A percentile compares a stretch with the other conserved stretches of the same genome.
Evolutionary conservation across 179 eudicot species (phyloP).

Genomic region (Beta corolliflora): DNA sequence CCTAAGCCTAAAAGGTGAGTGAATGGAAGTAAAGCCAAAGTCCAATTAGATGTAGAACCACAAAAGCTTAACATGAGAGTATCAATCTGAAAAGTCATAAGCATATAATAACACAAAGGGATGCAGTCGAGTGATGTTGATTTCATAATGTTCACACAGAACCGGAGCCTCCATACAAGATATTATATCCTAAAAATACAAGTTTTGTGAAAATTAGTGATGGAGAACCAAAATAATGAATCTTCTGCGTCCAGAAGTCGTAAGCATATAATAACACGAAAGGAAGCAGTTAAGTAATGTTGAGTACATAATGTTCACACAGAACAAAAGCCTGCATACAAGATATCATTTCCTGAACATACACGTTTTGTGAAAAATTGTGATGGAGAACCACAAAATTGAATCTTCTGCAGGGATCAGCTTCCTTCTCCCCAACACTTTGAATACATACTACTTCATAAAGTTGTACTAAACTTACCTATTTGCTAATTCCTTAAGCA

Average conservation of each 20-base stretch:
- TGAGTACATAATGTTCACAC: neutral
- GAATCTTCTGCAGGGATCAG: neutral
- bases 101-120: neutral
- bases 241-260: no score
- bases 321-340: neutral
- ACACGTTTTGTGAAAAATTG: neutral
- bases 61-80: neutral
- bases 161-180: neutral
- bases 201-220: no score
- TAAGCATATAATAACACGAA: neutral
- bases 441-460: no score
- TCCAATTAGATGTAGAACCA: neutral
- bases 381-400: neutral
- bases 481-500: neutral
- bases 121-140: neutral
- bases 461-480: neutral
- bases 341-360: neutral
- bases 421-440: neutral
- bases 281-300: neutral
- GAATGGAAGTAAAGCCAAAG: conserved; percentile 7
- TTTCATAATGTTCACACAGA: neutral
- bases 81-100: neutral
- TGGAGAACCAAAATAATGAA: no score
- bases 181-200: no score
- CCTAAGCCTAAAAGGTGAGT: no score